A percentile compares a stretch with the other conserved stretches of the same genome.
Conservation (phyloP, 805 yeast genomes). For the Candida boidinii region DNA sequence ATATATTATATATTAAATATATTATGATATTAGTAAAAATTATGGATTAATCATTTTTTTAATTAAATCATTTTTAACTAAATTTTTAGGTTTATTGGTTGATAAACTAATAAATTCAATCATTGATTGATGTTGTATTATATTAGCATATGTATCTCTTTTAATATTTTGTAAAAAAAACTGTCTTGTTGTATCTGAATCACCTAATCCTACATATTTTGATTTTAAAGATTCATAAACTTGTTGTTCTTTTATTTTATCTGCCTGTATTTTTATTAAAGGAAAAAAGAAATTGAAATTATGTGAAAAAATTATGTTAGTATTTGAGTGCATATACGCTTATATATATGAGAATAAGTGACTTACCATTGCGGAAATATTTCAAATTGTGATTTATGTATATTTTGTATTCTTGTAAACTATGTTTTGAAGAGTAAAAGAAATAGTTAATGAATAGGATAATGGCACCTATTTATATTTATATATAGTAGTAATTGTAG, state of each 20-base stretch:
- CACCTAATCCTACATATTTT: constrained; percentile 70
- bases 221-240: constrained; percentile 46
- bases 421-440: no score
- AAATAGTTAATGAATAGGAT: no score
- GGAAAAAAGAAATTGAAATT: background rate
- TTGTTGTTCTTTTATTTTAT: constrained; percentile 53
- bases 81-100: constrained; percentile 33
- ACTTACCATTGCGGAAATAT: no score
- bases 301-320: no score
- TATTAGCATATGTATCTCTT: constrained; percentile 56
- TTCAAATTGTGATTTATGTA: no score
- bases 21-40: background rate
- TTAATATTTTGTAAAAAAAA: constrained; percentile 66
- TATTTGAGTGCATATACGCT: no score
- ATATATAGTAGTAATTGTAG: no score
- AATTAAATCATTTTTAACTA: constrained; percentile 24
- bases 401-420: no score
- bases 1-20: background rate
- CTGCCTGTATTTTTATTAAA: constrained; percentile 36
- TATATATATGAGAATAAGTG: no score
- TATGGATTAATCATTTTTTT: constrained; percentile 31
- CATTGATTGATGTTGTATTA: constrained; percentile 50
- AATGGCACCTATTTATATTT: no score
- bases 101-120: constrained; percentile 48
- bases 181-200: constrained; percentile 55